phyloP scores from a whole-genome alignment of 2,329 filamentous ascomycete species.

The Colletotrichum endophyticum region DNA sequence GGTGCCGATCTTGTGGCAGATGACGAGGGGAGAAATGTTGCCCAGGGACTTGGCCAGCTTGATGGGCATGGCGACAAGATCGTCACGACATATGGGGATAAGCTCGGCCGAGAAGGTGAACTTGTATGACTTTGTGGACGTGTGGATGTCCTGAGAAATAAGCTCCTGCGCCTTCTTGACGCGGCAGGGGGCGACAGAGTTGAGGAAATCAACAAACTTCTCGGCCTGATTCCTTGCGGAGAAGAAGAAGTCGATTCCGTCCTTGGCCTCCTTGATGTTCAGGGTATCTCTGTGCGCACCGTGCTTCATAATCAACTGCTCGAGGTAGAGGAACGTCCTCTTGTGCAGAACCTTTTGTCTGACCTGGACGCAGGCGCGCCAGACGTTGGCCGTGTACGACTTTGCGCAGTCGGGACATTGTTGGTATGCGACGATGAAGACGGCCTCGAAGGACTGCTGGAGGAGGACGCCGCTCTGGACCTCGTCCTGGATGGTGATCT shows the following conservation, averaged over 20 bases:
- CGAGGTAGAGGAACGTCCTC: constrained; percentile 73
- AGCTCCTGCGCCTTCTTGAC: constrained; percentile 82
- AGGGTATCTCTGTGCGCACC: constrained; percentile 90
- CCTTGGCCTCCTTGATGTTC: constrained; percentile 97
- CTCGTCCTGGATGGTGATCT: constrained; percentile 86
- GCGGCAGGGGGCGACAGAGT: constrained; percentile 78
- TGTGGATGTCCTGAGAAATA: constrained; percentile 93
- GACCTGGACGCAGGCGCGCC: constrained; percentile 92
- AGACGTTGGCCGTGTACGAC: constrained; percentile 95
- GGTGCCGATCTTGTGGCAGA: constrained; percentile 86
- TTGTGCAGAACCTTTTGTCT: constrained; percentile 98
- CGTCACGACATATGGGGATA: constrained; percentile 96
- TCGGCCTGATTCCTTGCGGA: constrained; percentile 88
- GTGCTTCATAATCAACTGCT: constrained; percentile 96
- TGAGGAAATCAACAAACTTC: constrained; percentile 89
- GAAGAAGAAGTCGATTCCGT: constrained; percentile 97
- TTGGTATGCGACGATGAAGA: constrained; percentile 88
- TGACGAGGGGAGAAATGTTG: constrained; percentile 84
- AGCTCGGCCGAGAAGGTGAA: constrained; percentile 90
- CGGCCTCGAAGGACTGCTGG: constrained; percentile 94
- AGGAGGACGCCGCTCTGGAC: constrained; percentile 70
- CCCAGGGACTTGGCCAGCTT: constrained; percentile 86
- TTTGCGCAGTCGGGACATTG: constrained; percentile 96
- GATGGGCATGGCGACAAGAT: constrained; percentile 90
- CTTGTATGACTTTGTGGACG: constrained; percentile 90